Evolutionary conservation across 1,139 yeast species (phyloP).

Genomic region (Torulaspora globosa): DNA sequence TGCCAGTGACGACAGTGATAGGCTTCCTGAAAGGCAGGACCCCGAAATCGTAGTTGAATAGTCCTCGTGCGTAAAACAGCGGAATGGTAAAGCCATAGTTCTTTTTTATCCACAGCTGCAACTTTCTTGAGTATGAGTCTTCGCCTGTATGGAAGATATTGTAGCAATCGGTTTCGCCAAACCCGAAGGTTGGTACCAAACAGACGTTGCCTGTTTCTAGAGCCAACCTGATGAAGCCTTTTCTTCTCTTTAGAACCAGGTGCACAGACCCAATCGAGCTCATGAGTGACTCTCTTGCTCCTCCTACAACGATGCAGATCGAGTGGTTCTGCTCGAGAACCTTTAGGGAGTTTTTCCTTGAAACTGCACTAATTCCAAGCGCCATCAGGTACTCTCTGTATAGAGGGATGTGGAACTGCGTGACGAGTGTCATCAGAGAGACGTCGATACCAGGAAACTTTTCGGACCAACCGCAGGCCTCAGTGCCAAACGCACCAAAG

Average conservation of each 20-base stretch:
- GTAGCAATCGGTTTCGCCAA: constrained; percentile 86
- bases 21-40: constrained; percentile 80
- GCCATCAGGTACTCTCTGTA: constrained; percentile 81
- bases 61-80: constrained; percentile 86
- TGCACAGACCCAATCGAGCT: constrained; percentile 59
- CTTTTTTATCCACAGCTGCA: constrained; percentile 70
- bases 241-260: constrained; percentile 69
- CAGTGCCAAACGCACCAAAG: constrained; percentile 80
- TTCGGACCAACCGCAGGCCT: constrained; percentile 64
- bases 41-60: constrained; percentile 90
- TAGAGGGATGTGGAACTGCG: constrained; percentile 83
- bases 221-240: constrained; percentile 87
- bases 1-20: constrained; percentile 75
- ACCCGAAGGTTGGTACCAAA: constrained; percentile 83
- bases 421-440: constrained; percentile 73
- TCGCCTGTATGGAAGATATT: constrained; percentile 55
- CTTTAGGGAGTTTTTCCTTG: constrained; percentile 64
- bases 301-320: constrained; percentile 88
- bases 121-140: constrained; percentile 48
- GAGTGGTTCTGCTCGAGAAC: constrained; percentile 68
- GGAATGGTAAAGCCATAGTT: constrained; percentile 82
- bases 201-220: constrained; percentile 71
- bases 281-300: constrained; percentile 84
- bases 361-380: constrained; percentile 82
- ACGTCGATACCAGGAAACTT: constrained; percentile 79